Evolutionary conservation across 1,284 basidiomycete genomes (phyloP).

Genomic region (Fomes fomentarius): DNA sequence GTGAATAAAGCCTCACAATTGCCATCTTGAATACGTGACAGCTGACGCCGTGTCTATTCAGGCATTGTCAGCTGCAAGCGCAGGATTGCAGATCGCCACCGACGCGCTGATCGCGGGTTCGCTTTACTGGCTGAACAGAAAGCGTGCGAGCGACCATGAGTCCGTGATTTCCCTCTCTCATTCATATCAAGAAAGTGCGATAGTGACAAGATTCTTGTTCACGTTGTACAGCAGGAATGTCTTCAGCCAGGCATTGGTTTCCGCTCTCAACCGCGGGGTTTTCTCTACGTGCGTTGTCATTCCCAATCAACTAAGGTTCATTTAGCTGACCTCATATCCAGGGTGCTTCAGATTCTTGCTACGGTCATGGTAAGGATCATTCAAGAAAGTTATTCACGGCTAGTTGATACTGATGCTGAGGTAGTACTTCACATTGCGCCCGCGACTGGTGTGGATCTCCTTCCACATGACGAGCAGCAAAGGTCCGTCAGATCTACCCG

Average conservation of each 20-base stretch:
- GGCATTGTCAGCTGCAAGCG: conserved; percentile 13
- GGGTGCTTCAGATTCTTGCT: conserved; percentile 13
- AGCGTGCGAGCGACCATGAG: conserved; percentile 5
- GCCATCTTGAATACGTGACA: too few relatives aligned
- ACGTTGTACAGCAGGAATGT: background rate
- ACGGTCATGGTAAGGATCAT: conserved; percentile 14
- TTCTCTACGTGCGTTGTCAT: conserved; percentile 12
- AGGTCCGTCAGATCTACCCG: conserved; percentile 12
- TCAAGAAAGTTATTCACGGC: background rate
- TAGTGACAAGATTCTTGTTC: background rate
- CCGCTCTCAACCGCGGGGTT: conserved; percentile 16
- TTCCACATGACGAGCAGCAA: conserved; percentile 23
- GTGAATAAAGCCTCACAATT: background rate
- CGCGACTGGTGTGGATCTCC: conserved; percentile 16
- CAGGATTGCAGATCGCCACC: conserved; percentile 12
- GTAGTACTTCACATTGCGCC: conserved; percentile 18
- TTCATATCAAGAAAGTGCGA: too few relatives aligned
- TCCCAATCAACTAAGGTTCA: too few relatives aligned
- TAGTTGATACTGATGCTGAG: background rate
- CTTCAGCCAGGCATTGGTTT: conserved; percentile 4
- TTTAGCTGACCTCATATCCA: background rate
- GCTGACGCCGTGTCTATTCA: background rate
- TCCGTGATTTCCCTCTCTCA: background rate
- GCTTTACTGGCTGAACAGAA: conserved; percentile 19
- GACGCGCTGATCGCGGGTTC: conserved; percentile 12